These are phyloP conservation scores for Ceratocystis destructans DNA, from an alignment of 2,329 filamentous ascomycete species.

Conservation along the genomic window DNA sequence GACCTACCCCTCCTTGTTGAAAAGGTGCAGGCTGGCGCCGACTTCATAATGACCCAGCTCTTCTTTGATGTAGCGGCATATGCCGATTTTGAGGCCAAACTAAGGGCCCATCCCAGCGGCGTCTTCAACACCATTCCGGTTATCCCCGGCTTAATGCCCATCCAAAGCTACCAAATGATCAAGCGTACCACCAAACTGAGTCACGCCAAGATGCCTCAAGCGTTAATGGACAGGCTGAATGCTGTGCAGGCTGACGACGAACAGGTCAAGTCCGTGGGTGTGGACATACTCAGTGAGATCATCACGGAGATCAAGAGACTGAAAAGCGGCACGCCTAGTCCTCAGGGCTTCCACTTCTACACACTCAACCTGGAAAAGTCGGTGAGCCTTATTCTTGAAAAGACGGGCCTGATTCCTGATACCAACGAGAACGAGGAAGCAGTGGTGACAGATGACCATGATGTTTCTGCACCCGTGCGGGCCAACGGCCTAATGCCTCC, in stretches of 20 bases:
- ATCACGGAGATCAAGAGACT: constrained; percentile 58
- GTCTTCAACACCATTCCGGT: constrained; percentile 78
- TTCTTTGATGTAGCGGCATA: constrained; percentile 88
- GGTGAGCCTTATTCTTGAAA: constrained; percentile 82
- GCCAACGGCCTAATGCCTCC: constrained; percentile 33
- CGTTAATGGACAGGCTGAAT: constrained; percentile 56
- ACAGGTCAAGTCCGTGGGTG: constrained; percentile 63
- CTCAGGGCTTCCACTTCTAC: constrained; percentile 89
- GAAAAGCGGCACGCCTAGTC: constrained; percentile 24
- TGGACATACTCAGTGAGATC: constrained; percentile 73
- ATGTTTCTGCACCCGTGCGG: constrained; percentile 23
- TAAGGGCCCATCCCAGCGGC: constrained; percentile 71
- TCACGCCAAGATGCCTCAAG: constrained; percentile 65
- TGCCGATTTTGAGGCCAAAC: constrained; percentile 57
- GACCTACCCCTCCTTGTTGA: constrained; percentile 83
- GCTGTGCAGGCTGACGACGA: constrained; percentile 67
- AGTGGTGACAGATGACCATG: constrained; percentile 15
- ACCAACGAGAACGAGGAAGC: constrained; percentile 32
- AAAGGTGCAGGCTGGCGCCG: constrained; percentile 80
- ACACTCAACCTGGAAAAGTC: constrained; percentile 94
- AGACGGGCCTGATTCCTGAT: constrained; percentile 63
- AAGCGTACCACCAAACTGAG: constrained; percentile 88
- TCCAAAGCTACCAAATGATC: constrained; percentile 94
- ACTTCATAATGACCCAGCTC: constrained; percentile 97
- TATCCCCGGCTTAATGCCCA: constrained; percentile 90